Conservation (phyloP, 169 alveolate genomes). For the Plasmodium reichenowi region DNA sequence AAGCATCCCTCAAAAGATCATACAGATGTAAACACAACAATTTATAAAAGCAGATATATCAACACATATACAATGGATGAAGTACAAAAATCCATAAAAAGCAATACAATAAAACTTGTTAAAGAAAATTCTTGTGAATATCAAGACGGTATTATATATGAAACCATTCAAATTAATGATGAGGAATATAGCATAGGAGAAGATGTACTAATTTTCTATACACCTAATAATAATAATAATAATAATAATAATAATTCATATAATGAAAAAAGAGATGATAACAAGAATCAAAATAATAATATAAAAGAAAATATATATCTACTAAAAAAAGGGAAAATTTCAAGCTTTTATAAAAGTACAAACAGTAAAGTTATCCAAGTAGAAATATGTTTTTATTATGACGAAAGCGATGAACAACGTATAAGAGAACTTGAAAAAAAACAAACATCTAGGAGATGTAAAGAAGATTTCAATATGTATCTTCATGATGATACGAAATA, state of each 20-base stretch:
- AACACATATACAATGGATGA: slow-evolving; percentile 2
- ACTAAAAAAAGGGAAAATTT: slow-evolving; percentile 51
- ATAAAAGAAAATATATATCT: neutral
- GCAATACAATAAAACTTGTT: neutral
- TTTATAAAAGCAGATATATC: too few species aligned
- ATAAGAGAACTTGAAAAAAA: slow-evolving; percentile 14
- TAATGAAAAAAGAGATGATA: too few species aligned
- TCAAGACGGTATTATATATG: slow-evolving; percentile 59
- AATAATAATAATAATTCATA: too few species aligned
- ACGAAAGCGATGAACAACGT: slow-evolving; percentile 10
- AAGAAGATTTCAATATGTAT: slow-evolving; percentile 15
- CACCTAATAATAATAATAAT: too few species aligned
- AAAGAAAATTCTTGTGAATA: slow-evolving; percentile 35
- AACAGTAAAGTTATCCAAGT: slow-evolving; percentile 7
- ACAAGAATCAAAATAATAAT: too few species aligned
- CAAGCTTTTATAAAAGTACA: slow-evolving; percentile 29
- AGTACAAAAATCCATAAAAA: slow-evolving; percentile 5
- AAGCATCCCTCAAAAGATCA: too few species aligned
- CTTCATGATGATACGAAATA: slow-evolving; percentile 13
- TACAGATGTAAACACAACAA: too few species aligned
- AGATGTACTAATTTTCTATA: slow-evolving; percentile 25
- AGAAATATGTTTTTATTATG: slow-evolving; percentile 54
- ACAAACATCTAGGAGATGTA: slow-evolving; percentile 21
- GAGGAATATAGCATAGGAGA: slow-evolving; percentile 30
- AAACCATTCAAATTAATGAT: slow-evolving; percentile 16